phyloP scores from a whole-genome alignment of 2,329 filamentous ascomycete genomes.

The Hymenoscyphus albidus region DNA sequence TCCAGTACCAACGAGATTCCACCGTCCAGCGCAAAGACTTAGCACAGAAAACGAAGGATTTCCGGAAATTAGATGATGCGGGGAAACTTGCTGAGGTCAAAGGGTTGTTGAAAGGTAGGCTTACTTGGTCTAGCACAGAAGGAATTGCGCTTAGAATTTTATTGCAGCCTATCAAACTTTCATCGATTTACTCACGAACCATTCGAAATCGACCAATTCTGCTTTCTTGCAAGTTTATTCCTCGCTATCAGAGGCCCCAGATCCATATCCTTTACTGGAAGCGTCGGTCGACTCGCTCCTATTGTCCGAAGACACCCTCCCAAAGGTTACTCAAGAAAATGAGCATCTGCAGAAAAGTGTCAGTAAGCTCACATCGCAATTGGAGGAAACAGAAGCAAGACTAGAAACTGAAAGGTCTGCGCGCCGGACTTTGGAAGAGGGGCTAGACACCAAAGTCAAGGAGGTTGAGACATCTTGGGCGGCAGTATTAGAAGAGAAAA shows the following conservation, averaged over 20 bases:
- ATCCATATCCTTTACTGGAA: constrained; percentile 93
- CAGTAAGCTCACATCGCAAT: constrained; percentile 67
- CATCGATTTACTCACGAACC: constrained; percentile 92
- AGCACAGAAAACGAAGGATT: constrained; percentile 99
- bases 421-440: constrained; percentile 71
- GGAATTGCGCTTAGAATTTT: constrained; percentile 12
- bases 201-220: constrained; percentile 90
- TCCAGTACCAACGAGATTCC: constrained; percentile 89
- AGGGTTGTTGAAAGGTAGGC: constrained; percentile 73
- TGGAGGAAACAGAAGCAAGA: constrained; percentile 77
- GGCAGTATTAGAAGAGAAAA: constrained; percentile 86
- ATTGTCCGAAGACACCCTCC: constrained; percentile 85
- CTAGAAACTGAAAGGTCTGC: constrained; percentile 73
- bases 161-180: constrained; percentile 85
- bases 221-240: constrained; percentile 92
- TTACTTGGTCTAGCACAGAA: not conserved
- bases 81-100: constrained; percentile 87
- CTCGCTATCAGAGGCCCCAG: constrained; percentile 88
- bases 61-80: constrained; percentile 86
- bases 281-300: constrained; percentile 93
- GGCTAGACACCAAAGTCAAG: constrained; percentile 74
- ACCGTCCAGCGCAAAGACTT: constrained; percentile 93
- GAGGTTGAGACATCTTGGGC: constrained; percentile 89
- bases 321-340: constrained; percentile 85
- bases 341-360: constrained; percentile 79